A percentile compares a stretch with the other conserved stretches of the same genome.
These are phyloP conservation scores for Sarocladiaceae sp. DNA, from an alignment of 2,329 filamentous ascomycete species.

Conservation along the genomic window DNA sequence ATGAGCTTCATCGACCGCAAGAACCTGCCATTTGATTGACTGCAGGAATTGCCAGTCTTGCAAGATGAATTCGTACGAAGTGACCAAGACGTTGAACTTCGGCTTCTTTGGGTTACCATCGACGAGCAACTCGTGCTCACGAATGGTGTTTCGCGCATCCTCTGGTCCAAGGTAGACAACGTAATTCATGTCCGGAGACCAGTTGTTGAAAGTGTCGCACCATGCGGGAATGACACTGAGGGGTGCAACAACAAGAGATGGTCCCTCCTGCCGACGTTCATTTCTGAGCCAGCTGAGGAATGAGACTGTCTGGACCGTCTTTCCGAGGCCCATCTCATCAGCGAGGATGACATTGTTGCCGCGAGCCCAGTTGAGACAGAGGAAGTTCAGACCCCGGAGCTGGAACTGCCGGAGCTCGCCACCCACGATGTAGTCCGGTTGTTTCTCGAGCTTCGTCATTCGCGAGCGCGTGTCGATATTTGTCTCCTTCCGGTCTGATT, in stretches of 20 bases:
- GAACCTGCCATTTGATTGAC: constrained; percentile 94
- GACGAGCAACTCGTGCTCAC: constrained; percentile 82
- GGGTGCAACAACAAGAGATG: constrained; percentile 95
- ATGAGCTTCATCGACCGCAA: constrained; percentile 95
- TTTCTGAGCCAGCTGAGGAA: constrained; percentile 98
- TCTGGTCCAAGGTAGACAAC: constrained; percentile 94
- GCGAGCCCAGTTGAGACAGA: constrained; percentile 93
- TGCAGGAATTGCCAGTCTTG: constrained; percentile 79
- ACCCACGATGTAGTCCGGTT: constrained; percentile 79
- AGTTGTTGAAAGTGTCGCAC: constrained; percentile 96
- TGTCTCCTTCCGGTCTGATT: constrained; percentile 73
- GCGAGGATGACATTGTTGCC: constrained; percentile 95
- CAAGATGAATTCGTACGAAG: constrained; percentile 95
- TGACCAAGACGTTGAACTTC: constrained; percentile 97
- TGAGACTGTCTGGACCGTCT: constrained; percentile 95
- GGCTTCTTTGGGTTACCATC: constrained; percentile 83
- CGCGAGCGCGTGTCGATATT: constrained; percentile 70
- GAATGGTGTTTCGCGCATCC: constrained; percentile 78
- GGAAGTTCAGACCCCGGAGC: constrained; percentile 88
- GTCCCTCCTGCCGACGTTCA: constrained; percentile 82
- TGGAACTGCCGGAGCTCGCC: constrained; percentile 92
- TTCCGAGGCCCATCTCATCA: constrained; percentile 97
- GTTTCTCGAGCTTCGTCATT: constrained; percentile 70
- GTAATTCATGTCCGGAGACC: constrained; percentile 95
- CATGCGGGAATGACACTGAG: constrained; percentile 96